Base-by-base conservation (phyloP, 495 filamentous ascomycete genomes). In the Talaromyces thailandensis region DNA sequence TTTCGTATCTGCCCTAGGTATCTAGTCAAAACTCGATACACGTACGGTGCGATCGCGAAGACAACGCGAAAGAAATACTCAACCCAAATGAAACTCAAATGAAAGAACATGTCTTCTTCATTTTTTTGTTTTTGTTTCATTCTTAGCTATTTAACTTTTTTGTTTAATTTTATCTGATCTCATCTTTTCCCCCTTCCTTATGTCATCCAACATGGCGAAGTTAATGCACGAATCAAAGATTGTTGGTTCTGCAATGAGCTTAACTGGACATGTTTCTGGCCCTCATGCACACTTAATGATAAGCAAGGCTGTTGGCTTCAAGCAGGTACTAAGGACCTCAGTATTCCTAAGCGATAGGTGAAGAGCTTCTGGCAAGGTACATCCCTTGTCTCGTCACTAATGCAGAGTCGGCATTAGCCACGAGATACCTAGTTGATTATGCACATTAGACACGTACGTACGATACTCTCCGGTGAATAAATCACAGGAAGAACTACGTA, bases 191-290 rank as follows among this genome's bases (percentile, higher is more conserved):
- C n/a, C 23, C 48, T 53, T 31, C 21, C 14, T 12, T 45, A 6
- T 43, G 37, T 23, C 18, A 28, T 43, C 23, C 23, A 40, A 45
- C 32, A 45, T 40, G 8, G 37, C 57, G n/a, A n/a, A n/a, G n/a
- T n/a, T 24, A 26, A 59, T 48, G 21, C 57, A 59, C 9, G 14
- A 35, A 31, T 21, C 26, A 6, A 18, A 32, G 18, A 4, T 35
- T 14, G 29, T 35, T 29, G 55, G 29, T 14, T 35, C 18, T 18
- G 28, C 14, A 18, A 25, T n/a, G 12, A 24, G 26, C 26, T 57
- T 35, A 21, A 59, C 37, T 59, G 57, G 57, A 45, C 24, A 59
- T 59, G 57, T 59, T 59, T 59, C 57, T 59, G 57, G 51, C 16
- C 14, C 51, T n/a, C 11, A 55, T 55, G 51, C 51, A 55, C 5